Evolutionary conservation across 805 yeast genomes (phyloP).

Genomic region (Kodamaea jinghongensis): DNA sequence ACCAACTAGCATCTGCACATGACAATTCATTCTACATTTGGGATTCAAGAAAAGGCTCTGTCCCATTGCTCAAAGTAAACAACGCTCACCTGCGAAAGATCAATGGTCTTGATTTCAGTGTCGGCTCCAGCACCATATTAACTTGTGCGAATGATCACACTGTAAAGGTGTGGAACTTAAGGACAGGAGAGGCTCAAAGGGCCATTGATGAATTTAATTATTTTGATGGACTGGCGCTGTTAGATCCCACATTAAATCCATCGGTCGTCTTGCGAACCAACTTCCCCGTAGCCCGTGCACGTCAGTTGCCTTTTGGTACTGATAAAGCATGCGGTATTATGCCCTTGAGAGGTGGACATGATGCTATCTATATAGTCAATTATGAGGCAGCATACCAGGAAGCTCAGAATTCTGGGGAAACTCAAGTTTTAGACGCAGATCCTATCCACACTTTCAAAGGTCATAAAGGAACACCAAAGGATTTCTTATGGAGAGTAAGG

Average conservation of each 20-base stretch:
- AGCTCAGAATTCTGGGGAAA: slow-evolving; percentile 23
- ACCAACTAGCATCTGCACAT: slow-evolving; percentile 82
- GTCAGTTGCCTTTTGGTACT: slow-evolving; percentile 85
- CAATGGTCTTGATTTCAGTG: slow-evolving; percentile 83
- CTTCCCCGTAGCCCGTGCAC: slow-evolving; percentile 86
- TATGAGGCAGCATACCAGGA: slow-evolving; percentile 35
- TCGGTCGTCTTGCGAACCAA: slow-evolving; percentile 61
- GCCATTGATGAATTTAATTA: slow-evolving; percentile 17
- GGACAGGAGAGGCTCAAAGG: slow-evolving; percentile 18
- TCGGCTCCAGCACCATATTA: slow-evolving; percentile 57
- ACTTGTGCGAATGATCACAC: slow-evolving; percentile 85
- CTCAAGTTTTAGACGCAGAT: slow-evolving; percentile 23
- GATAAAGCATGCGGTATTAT: slow-evolving; percentile 73
- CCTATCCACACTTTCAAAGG: slow-evolving; percentile 63
- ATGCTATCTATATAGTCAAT: slow-evolving; percentile 56
- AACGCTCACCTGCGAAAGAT: slow-evolving; percentile 82
- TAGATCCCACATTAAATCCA: slow-evolving; percentile 32
- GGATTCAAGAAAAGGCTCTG: slow-evolving; percentile 83
- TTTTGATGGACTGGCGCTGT: slow-evolving; percentile 13
- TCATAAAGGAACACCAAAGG: slow-evolving; percentile 81
- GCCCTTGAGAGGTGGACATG: slow-evolving; percentile 86
- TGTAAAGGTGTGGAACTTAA: slow-evolving; percentile 76
- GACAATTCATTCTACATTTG: slow-evolving; percentile 77
- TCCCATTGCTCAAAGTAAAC: slow-evolving; percentile 60
- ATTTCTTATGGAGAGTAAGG: slow-evolving; percentile 78